Percentiles rank a stretch among this genome's conserved stretches.
These are phyloP conservation scores for Ophiocordyceps camponoti-saundersi DNA, from an alignment of 2,329 filamentous ascomycete genomes.

Conservation along the genomic window DNA sequence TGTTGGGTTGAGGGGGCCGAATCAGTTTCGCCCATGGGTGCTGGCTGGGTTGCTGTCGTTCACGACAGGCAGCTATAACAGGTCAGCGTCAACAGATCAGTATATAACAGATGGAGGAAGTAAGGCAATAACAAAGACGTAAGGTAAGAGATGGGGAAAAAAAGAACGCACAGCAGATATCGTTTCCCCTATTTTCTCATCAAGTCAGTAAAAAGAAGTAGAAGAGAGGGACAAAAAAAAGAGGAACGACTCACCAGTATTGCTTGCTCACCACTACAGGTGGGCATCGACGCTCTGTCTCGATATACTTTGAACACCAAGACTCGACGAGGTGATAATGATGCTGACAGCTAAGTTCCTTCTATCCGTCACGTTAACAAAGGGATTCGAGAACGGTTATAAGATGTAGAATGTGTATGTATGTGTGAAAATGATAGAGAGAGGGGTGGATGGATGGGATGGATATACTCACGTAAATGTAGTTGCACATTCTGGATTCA, in stretches of 20 bases:
- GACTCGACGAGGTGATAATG: constrained; percentile 32
- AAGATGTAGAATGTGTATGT: neutral
- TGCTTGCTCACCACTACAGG: constrained; percentile 26
- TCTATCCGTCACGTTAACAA: constrained; percentile 13
- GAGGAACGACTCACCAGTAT: constrained; percentile 19
- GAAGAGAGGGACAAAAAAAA: no score
- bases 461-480: constrained; percentile 24
- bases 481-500: constrained; percentile 28
- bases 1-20: constrained; percentile 13
- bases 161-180: constrained; percentile 23
- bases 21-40: constrained; percentile 21
- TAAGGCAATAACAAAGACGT: neutral
- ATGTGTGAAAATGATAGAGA: neutral
- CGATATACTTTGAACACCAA: constrained; percentile 27
- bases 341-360: constrained; percentile 32
- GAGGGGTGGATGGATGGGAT: neutral
- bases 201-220: no score
- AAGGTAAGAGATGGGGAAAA: neutral
- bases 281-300: constrained; percentile 24
- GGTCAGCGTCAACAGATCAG: constrained; percentile 7
- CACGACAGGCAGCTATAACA: constrained; percentile 19
- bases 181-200: constrained; percentile 18
- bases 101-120: neutral
- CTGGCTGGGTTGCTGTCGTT: constrained; percentile 20
- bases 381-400: neutral